These are phyloP conservation scores for Leptodermis oblonga DNA, from an alignment of 257 asterid species.

Conservation along the genomic window DNA sequence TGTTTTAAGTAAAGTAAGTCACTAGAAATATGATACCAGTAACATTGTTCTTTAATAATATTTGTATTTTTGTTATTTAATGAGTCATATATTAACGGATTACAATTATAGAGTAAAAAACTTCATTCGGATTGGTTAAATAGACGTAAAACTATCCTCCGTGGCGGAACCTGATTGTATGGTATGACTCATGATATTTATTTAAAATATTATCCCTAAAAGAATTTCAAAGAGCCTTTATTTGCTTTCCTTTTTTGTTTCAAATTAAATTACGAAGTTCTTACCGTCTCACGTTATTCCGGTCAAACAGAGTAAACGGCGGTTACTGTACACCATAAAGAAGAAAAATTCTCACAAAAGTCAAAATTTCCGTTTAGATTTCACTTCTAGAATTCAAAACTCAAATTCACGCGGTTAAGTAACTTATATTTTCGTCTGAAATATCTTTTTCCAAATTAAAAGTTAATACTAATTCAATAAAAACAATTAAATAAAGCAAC, in stretches of 20 bases:
- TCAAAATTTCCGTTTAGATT: background rate
- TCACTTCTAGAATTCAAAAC: background rate
- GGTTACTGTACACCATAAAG: slow-evolving; percentile 5
- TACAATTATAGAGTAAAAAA: background rate
- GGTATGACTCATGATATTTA: background rate
- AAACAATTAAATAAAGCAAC: no score
- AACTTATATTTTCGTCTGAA: background rate
- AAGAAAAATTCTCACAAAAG: background rate
- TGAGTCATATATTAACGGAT: background rate
- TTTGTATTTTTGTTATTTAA: no score
- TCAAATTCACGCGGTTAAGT: slow-evolving; percentile 12
- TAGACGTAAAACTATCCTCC: background rate
- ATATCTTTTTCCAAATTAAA: no score
- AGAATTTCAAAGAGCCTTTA: background rate
- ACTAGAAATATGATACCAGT: no score
- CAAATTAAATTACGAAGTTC: background rate
- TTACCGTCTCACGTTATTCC: background rate
- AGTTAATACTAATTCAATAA: no score
- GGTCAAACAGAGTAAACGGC: slow-evolving; percentile 7
- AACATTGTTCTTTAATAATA: no score
- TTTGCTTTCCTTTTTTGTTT: background rate
- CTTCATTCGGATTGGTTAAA: slow-evolving; percentile 5
- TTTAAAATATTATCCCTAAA: background rate
- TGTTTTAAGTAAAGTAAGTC: no score
- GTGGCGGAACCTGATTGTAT: background rate